phyloP scores from a whole-genome alignment of 2,329 filamentous ascomycete species.

The Immersiporthe knoxdaviesiana region DNA sequence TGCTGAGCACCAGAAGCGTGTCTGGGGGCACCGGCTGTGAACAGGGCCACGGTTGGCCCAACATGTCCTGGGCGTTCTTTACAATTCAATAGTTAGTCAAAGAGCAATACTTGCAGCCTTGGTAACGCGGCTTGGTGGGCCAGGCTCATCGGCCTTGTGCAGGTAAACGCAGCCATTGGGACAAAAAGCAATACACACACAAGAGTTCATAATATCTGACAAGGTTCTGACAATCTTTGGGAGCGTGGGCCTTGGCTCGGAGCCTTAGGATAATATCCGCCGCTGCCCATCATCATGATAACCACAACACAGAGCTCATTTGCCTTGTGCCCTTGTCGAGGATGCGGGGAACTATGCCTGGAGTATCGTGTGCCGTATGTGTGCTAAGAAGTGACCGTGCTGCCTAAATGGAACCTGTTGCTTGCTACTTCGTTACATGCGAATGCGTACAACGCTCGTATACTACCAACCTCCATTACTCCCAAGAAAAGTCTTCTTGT shows the following conservation, averaged over 20 bases:
- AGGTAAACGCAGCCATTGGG: neutral
- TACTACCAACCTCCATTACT: neutral
- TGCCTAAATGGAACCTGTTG: neutral
- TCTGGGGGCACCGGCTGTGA: too few relatives aligned
- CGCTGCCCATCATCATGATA: neutral
- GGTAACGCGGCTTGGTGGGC: too few relatives aligned
- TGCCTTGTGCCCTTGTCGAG: neutral
- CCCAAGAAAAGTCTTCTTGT: neutral
- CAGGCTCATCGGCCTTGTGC: neutral
- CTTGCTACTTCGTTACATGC: neutral
- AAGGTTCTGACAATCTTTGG: slow-evolving; percentile 20
- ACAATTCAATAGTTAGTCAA: too few relatives aligned
- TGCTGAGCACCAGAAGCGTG: too few relatives aligned
- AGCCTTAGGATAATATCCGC: neutral
- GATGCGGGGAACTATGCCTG: neutral
- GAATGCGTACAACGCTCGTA: neutral
- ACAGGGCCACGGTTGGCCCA: slow-evolving; percentile 37
- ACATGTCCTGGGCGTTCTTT: neutral
- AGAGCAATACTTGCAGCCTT: too few relatives aligned
- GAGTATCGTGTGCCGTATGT: neutral
- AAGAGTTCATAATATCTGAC: slow-evolving; percentile 13
- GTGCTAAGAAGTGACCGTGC: neutral
- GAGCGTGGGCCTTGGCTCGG: neutral
- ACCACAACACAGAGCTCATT: neutral
- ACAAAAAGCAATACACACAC: neutral